These are phyloP conservation scores for Hura crepitans DNA, from an alignment of 441 rosid genomes.

Conservation along the genomic window DNA sequence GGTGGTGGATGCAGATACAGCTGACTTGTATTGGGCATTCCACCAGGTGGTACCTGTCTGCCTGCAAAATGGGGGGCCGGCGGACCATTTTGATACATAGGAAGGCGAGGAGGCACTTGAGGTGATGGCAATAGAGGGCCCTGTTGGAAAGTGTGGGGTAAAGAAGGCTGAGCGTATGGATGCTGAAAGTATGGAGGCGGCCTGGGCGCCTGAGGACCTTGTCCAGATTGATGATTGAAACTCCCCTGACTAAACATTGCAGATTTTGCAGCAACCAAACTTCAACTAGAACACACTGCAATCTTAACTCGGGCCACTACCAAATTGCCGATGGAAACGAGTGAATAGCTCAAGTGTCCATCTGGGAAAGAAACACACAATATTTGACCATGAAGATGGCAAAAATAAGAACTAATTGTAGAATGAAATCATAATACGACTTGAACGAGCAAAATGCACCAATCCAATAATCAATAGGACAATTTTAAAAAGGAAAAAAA, in stretches of 20 bases:
- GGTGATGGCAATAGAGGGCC: conserved; percentile 27
- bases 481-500: neutral
- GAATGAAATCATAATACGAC: neutral
- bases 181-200: conserved; percentile 34
- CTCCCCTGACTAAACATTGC: conserved; percentile 44
- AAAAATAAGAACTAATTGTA: no score
- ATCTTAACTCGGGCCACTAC: neutral
- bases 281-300: neutral
- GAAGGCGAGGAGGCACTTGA: conserved; percentile 21
- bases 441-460: neutral
- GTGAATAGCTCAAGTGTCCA: neutral
- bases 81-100: conserved; percentile 34
- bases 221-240: conserved; percentile 36
- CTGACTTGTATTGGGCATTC: conserved; percentile 31
- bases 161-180: conserved; percentile 24
- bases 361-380: neutral
- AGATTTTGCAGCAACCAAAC: conserved; percentile 2
- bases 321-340: neutral
- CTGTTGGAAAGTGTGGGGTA: conserved; percentile 27
- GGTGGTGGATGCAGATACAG: conserved; percentile 31
- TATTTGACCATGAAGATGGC: neutral
- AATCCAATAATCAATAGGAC: neutral
- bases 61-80: conserved; percentile 27
- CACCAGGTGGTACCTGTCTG: conserved; percentile 33
- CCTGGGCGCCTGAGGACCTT: conserved; percentile 35